Base-by-base conservation (phyloP, 768 basidiomycete species). In the Zangia roseola region DNA sequence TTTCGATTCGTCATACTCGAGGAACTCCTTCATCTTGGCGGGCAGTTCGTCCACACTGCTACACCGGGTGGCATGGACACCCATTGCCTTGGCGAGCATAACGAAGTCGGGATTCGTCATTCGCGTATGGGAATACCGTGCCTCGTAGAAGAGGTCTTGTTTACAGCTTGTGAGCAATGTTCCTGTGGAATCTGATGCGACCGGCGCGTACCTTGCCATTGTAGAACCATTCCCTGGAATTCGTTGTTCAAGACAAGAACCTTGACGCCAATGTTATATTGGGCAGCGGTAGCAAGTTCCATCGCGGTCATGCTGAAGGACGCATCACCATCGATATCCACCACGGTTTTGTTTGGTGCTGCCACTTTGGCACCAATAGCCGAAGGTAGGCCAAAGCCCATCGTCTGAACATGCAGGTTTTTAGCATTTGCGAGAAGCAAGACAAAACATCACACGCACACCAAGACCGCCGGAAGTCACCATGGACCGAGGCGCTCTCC, bases 281-380 rank as follows among this genome's bases (percentile, higher is more conserved):
- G 91, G 21, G 89, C 78, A 5, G 97, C 97, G 1, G 97, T 99
- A 20, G 86, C 85, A 43, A 99, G 83, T 71, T 99, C 97, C 97
- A 98, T 99, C 0, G 94, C 95, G 2, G 97, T 98, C 97, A 98
- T 99, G 63, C 90, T 93, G 73, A 98, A 94, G 19, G 92, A 95
- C 0, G 97, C 97, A 65, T 99, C 97, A 10, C 97, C 97, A 59
- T 99, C 97, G 54, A 98, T 86, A 67, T 99, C 94, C 40, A 99
- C 75, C 49, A 99, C 95, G 46, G 81, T 88, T 73, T 98, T 98
- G 23, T 92, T 70, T 0, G 95, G 95, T 1, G 87, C 87, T 21
- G 92, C 97, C 30, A 99, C 94, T 70, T 99, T 99, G 55, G 95
- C 95, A 40, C 97, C 97, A 49, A 98, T 91, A 40, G 94, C 90